phyloP scores from a whole-genome alignment of 768 basidiomycete genomes.

The Neoboletus brunneissimus region DNA sequence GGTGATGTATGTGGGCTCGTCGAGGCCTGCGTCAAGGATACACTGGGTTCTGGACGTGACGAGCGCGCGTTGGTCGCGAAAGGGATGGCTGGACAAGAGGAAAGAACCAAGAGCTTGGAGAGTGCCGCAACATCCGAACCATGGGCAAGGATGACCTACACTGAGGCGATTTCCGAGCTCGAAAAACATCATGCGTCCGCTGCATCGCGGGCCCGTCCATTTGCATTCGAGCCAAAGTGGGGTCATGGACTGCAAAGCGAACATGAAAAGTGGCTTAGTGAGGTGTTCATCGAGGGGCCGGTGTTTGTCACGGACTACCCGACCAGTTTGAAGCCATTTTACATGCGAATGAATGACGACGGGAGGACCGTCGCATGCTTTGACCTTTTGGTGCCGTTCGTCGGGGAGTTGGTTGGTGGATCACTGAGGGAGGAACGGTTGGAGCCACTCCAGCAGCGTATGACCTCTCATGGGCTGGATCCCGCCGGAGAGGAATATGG shows the following conservation, averaged over 20 bases:
- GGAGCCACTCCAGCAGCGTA: slow-evolving; percentile 47
- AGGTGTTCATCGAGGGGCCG: slow-evolving; percentile 63
- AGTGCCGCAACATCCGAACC: slow-evolving; percentile 36
- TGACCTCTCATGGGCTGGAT: slow-evolving; percentile 48
- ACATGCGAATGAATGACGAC: slow-evolving; percentile 77
- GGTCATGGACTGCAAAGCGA: slow-evolving; percentile 78
- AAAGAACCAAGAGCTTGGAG: slow-evolving; percentile 35
- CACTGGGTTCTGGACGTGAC: slow-evolving; percentile 34
- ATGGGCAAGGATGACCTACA: slow-evolving; percentile 80
- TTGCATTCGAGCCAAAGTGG: slow-evolving; percentile 60
- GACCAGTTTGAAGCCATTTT: slow-evolving; percentile 82
- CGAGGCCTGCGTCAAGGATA: slow-evolving; percentile 51
- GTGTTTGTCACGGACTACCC: slow-evolving; percentile 95
- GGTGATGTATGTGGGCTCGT: slow-evolving; percentile 53
- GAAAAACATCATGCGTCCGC: slow-evolving; percentile 32
- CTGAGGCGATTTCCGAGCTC: slow-evolving; percentile 66
- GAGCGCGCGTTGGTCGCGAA: slow-evolving; percentile 35
- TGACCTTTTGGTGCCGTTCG: slow-evolving; percentile 82
- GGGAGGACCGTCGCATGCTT: slow-evolving; percentile 84
- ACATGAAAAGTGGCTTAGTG: slow-evolving; percentile 90
- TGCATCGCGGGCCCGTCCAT: slow-evolving; percentile 31
- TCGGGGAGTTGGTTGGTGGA: slow-evolving; percentile 92
- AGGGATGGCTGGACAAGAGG: slow-evolving; percentile 32
- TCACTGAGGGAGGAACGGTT: slow-evolving; percentile 81
- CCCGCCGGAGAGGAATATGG: slow-evolving; percentile 39